Base-by-base conservation (phyloP, 2,329 filamentous ascomycete species). In the Colletotrichum truncatum region DNA sequence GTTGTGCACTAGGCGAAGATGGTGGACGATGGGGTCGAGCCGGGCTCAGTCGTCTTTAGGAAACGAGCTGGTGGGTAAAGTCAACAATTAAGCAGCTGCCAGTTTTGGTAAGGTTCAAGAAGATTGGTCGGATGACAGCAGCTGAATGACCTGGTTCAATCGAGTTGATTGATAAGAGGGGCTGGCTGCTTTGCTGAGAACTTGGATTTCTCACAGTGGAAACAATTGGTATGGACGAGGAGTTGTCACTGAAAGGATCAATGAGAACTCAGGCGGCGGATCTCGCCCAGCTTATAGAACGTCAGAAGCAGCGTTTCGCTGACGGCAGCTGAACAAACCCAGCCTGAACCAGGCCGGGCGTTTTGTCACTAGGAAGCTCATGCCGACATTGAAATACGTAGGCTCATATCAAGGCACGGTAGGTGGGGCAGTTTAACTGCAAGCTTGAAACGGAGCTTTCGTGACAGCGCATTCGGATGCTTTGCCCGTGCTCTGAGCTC, bases 361-460 rank as follows among this genome's bases (percentile, higher is more conserved):
- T 54, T 36, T 55, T 32, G 34, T 56, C 51, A 56, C 36, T 10
- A 12, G 28, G 25, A 16, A 34, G 36, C 34, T 30, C 49, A 63
- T 55, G 49, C 51, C 58, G 43, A 58, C 63, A 52, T 53, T 66
- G 28, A 36, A 63, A 57, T 62, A 49, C 55, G 57, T 49, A 56
- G 55, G 56, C 43, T 26, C 25, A 46, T 39, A 65, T 34, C 43
- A 56, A 56, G 62, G 30, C 41, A 66, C 14, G 34, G 30, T 41
- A 36, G 43, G 51, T 51, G 63, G 51, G 51, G 63, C 51, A 41
- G 28, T 66, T 49, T 58, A 63, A 63, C 48, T 51, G 63, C 63
- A 63, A 36, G 49, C 49, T 63, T 66, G 63, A 66, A 66, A 66
- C 63, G 34, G 36, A 65, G 58, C 36, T 54, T 51, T 63, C 26